These are phyloP conservation scores for Penicillium canariense DNA, from an alignment of 495 filamentous ascomycete genomes.

Conservation along the genomic window DNA sequence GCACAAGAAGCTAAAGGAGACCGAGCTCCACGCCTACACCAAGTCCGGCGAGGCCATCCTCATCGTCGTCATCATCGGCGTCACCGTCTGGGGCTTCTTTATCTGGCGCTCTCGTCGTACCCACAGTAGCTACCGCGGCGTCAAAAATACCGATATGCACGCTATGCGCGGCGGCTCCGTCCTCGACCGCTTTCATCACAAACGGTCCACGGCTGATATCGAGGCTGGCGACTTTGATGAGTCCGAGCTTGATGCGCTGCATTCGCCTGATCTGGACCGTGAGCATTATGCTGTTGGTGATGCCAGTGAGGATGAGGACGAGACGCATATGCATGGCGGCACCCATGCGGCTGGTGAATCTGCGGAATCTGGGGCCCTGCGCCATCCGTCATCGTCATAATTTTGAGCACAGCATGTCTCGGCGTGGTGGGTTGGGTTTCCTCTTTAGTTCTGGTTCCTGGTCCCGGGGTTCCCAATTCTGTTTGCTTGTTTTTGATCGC, in stretches of 20 bases:
- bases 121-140: conserved; percentile 46
- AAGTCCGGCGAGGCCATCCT: conserved; percentile 89
- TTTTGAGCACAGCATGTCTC: conserved; percentile 4
- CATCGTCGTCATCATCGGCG: conserved; percentile 77
- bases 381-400: conserved; percentile 14
- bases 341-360: conserved; percentile 1
- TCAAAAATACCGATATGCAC: conserved; percentile 30
- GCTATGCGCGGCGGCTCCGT: conserved; percentile 32
- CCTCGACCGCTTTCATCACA: conserved; percentile 42
- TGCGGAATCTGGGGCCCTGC: not conserved
- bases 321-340: too few species aligned
- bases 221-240: conserved; percentile 91
- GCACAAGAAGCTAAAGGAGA: conserved; percentile 73
- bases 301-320: conserved; percentile 41
- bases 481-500: not conserved
- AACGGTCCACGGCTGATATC: conserved; percentile 57
- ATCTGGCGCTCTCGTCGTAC: conserved; percentile 74
- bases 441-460: not conserved
- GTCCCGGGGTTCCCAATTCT: not conserved
- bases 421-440: conserved; percentile 3
- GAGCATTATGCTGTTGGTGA: conserved; percentile 46
- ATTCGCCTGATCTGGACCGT: conserved; percentile 41
- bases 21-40: conserved; percentile 90
- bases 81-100: conserved; percentile 77
- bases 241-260: conserved; percentile 75